Evolutionary conservation across 2,329 filamentous ascomycete species (phyloP), one percentile per base, ranked within the genome.

Genomic region (Catunica adiposa): DNA sequence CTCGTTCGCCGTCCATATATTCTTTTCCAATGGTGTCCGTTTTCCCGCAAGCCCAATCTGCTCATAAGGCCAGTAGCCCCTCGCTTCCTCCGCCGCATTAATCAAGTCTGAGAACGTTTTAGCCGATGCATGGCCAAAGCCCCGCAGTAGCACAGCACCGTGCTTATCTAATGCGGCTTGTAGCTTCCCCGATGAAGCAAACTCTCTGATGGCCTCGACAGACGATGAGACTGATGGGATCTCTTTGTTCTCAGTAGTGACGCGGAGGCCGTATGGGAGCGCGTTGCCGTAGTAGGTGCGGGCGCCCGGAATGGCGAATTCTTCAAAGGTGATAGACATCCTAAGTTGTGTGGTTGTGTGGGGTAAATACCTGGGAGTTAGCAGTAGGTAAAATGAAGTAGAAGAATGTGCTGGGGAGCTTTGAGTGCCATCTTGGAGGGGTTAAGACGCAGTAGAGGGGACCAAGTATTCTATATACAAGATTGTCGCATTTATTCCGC

Each of bases 51-150:
- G 52, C 8, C 53, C 53, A 55, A 55, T 48, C 53, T 55, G 53
- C 44, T 65, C 70, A 71, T 71, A 56, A 5, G 58, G 59, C 15
- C 14, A 29, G n/a, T 59, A 58, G 14, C 58, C 58, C 4, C 58
- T 56, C 9, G 48, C 58, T 25, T 56, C 42, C 22, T 60, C 59
- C 1, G 54, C 58, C 1, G 58, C 59, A 9, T 57, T 57, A 4
- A 61, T 53, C 15, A 61, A 42, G 26, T 55, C 55, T 1, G 62
- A 60, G 17, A 63, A 62, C 15, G 60, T 63, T 38, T 60, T 57
- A 3, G 59, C 57, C 3, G 55, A 59, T 3, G 59, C 40, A 22
- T 53, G 23, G 1, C 59, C 59, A 9, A 54, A 54, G 2, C 59
- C 59, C 2, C 59, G 54, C 22, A 61, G 17, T 17, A 61, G 26